Base-by-base conservation (phyloP, 371 early-diverging fungal genomes). In the Rhizopus sp. region DNA sequence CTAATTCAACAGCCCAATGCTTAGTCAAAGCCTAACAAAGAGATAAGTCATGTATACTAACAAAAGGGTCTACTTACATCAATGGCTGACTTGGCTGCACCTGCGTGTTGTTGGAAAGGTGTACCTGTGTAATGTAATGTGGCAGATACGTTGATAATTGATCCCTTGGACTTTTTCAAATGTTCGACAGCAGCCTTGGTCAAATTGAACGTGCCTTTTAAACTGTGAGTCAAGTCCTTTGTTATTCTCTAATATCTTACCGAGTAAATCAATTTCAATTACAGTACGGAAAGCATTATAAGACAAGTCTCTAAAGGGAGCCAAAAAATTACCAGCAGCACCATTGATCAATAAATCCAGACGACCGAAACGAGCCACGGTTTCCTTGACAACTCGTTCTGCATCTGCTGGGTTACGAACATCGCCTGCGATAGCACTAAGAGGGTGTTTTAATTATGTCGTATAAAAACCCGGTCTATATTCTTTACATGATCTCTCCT, bases 241-340 rank as follows among this genome's bases (percentile, higher is more conserved):
- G 37, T 7, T 30, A 0, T 3, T 10, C 12, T 34, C 5, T 40
- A 2, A 30, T 32, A 4, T 13, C 37, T 51, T 50, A 38, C 67
- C 66, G 12, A 75, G 53, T 29, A 74, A 58, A 62, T 75, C 81
- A 52, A 81, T 82, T 45, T 81, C 82, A 59, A 82, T 78, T 33
- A 81, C 82, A 34, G 83, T 78, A n/a, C 80, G 76, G 82, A 91
- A 93, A 32, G 88, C 93, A 59, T 88, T 88, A 63, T 85, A 81
- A 3, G 87, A 86, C 9, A 93, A 73, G 38, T 81, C 62, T 41
- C 85, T 81, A 46, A 82, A 83, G 35, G 88, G 74, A 10, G 88
- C 78, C 53, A 93, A 73, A 63, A 93, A 93, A 70, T 93, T 93
- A 42, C 93, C 93, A 12, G 93, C 91, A 29, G 88, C 89, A 47